phyloP scores from a whole-genome alignment of 306 rosid genomes.

The Astragalus membranaceus region DNA sequence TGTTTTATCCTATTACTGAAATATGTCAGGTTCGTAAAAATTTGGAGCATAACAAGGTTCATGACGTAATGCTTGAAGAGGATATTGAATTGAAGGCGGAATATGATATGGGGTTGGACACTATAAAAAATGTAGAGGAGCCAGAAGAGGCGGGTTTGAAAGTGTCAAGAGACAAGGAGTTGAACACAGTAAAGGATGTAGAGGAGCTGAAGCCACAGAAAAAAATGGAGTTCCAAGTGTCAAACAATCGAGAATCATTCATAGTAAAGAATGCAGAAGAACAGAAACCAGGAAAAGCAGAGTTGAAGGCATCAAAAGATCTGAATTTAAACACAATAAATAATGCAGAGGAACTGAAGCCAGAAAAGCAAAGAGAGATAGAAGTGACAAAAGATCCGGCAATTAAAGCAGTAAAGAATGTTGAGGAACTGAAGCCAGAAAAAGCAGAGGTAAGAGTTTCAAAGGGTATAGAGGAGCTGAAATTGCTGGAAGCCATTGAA shows the following conservation, averaged over 20 bases:
- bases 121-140: conserved; percentile 20
- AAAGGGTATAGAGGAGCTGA: conserved; percentile 33
- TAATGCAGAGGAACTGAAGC: conserved; percentile 11
- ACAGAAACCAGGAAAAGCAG: conserved; percentile 3
- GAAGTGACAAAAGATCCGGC: conserved; percentile 5
- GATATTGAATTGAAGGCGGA: conserved; percentile 21
- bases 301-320: conserved; percentile 6
- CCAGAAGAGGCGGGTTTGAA: conserved; percentile 4
- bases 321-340: conserved; percentile 13
- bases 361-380: conserved; percentile 19
- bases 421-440: conserved; percentile 22
- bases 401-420: conserved; percentile 17
- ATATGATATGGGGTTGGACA: conserved; percentile 22
- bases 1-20: background rate
- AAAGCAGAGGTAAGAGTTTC: conserved; percentile 10
- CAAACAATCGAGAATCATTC: conserved; percentile 17
- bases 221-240: background rate
- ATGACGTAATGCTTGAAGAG: conserved; percentile 29
- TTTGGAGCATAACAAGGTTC: conserved; percentile 24
- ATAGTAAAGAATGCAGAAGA: conserved; percentile 17
- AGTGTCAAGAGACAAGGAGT: conserved; percentile 22
- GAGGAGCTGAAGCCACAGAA: conserved; percentile 23
- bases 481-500: conserved; percentile 55
- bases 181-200: conserved; percentile 17
- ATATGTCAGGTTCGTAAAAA: conserved; percentile 34